Evolutionary conservation across 2,329 filamentous ascomycete species (phyloP), one percentile per base, ranked within the genome.

Genomic region (Cladosporium austrohemisphaericum): DNA sequence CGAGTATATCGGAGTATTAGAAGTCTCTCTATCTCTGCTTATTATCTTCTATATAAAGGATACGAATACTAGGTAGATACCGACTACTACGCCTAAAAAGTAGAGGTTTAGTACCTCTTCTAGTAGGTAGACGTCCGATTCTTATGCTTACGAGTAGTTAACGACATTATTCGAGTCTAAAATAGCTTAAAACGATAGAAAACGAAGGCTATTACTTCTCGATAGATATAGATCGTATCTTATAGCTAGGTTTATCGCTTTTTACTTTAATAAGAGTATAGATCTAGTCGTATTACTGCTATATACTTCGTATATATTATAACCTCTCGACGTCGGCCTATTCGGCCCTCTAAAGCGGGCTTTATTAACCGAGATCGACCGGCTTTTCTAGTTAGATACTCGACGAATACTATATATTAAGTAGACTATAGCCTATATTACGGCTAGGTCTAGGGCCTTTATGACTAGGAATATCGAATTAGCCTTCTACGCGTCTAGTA

Each of bases 391-490:
- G 14, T 20, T 37, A 51, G 50, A 47, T 31, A 18, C 32, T 7
- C 25, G 38, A 13, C 45, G 46, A 23, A 38, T 55, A 7, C 35
- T 5, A 10, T 26, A 28, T 11, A 26, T 40, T 8, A 40, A 52
- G 25, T 49, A 23, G 40, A 51, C 41, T 4, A 25, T 46, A 11
- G 41, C 35, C n/a, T 44, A 46, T 32, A 55, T 55, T 20, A 35
- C 23, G 22, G 50, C 50, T 35, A 4, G 43, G 13, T 13, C 22
- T 26, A 43, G 25, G 16, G 50, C 50, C 20, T 38, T 49, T 31
- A 51, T 32, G 29, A 14, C 20, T n/a, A 10, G 29, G 7, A 51
- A 48, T 19, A 47, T 51, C 49, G 11, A 33, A 36, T 19, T n/a
- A 7, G 33, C 35, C 33, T 52, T 37, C 23, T 22, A 14, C 23